These are phyloP conservation scores for Alternaria metachromatica DNA, from an alignment of 2,329 filamentous ascomycete genomes.

Conservation along the genomic window DNA sequence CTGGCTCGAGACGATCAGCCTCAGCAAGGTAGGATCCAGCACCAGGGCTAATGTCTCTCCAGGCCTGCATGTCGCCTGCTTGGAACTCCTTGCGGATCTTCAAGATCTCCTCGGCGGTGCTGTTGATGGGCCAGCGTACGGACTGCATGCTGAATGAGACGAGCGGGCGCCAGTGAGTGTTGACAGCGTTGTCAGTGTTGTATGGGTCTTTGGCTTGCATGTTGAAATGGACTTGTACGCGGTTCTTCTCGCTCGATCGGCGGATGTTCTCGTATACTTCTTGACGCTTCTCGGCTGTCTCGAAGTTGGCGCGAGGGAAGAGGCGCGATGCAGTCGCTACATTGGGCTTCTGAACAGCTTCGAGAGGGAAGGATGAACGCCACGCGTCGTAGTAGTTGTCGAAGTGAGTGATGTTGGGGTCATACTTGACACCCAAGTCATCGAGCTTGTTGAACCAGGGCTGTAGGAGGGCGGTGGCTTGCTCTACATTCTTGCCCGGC, in stretches of 20 bases:
- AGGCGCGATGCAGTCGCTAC: constrained; percentile 42
- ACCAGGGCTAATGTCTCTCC: constrained; percentile 41
- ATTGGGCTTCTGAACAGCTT: constrained; percentile 43
- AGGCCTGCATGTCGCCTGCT: constrained; percentile 36
- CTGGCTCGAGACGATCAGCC: constrained; percentile 41
- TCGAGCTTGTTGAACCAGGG: constrained; percentile 42
- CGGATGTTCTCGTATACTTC: constrained; percentile 36
- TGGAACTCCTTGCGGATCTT: constrained; percentile 37
- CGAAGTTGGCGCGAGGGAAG: constrained; percentile 44
- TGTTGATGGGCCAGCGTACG: constrained; percentile 43
- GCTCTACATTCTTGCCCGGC: constrained; percentile 37
- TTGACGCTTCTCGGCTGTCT: constrained; percentile 40
- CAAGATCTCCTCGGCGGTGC: constrained; percentile 33
- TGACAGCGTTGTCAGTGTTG: constrained; percentile 41
- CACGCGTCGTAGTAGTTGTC: constrained; percentile 42
- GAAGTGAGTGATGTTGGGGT: constrained; percentile 45
- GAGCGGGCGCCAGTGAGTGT: constrained; percentile 37
- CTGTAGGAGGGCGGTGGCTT: constrained; percentile 40
- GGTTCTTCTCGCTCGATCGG: constrained; percentile 43
- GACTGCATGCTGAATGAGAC: constrained; percentile 39
- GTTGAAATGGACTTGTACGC: constrained; percentile 47
- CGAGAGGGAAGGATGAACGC: constrained; percentile 43
- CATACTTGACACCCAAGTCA: constrained; percentile 37
- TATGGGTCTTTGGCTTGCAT: constrained; percentile 40
- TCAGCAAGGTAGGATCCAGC: constrained; percentile 41